Percentiles rank a stretch among this genome's conserved stretches.
phyloP scores from a whole-genome alignment of 768 basidiomycete genomes.

The Panus rudis region DNA sequence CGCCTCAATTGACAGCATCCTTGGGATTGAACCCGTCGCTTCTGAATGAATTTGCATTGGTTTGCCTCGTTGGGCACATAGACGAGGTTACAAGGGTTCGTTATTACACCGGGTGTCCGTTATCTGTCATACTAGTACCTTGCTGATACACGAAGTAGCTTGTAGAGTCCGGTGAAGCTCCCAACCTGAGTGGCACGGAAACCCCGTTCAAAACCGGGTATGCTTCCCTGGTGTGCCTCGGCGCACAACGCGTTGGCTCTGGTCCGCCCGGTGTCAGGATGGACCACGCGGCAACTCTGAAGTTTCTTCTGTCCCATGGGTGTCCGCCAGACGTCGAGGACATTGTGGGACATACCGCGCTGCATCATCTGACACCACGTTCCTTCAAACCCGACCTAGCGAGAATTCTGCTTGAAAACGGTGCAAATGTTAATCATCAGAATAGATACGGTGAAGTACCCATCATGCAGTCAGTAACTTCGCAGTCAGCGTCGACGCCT shows the following conservation, averaged over 20 bases:
- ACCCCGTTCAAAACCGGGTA: conserved; percentile 16
- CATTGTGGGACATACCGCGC: conserved; percentile 42
- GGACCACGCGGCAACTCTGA: conserved; percentile 30
- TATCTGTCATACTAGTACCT: too few species aligned
- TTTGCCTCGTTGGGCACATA: too few species aligned
- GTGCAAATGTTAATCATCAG: conserved; percentile 43
- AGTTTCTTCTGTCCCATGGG: conserved; percentile 35
- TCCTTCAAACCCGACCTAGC: conserved; percentile 24
- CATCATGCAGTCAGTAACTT: conserved; percentile 15
- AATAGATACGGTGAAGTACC: conserved; percentile 44
- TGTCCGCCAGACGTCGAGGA: conserved; percentile 35
- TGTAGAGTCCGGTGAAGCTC: conserved; percentile 4
- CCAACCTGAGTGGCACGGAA: conserved; percentile 12
- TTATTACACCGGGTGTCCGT: too few species aligned
- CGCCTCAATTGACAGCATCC: too few species aligned
- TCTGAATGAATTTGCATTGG: too few species aligned
- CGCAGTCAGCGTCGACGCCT: neutral
- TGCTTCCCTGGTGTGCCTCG: conserved; percentile 9
- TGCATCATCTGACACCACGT: conserved; percentile 37
- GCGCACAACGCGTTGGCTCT: conserved; percentile 10
- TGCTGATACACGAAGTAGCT: too few species aligned
- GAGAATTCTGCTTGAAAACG: conserved; percentile 34
- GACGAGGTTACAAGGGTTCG: too few species aligned
- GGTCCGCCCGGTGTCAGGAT: conserved; percentile 4
- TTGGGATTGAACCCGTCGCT: too few species aligned